These are phyloP conservation scores for Mortierella sp. DNA, from an alignment of 371 early-diverging fungal species.

Conservation along the genomic window DNA sequence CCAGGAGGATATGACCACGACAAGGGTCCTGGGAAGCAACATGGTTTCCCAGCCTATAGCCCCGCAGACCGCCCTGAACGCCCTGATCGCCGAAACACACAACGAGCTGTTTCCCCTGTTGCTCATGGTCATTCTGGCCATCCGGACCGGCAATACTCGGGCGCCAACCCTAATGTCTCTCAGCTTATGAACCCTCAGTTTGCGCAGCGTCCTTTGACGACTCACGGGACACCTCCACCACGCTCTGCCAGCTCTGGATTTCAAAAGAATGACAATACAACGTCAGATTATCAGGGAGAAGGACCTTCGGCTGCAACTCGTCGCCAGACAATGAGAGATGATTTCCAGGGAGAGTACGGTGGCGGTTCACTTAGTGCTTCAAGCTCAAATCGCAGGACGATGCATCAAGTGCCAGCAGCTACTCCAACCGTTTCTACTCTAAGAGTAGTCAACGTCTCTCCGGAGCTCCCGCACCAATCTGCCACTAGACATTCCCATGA, in stretches of 20 bases:
- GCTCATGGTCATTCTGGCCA: slow-evolving; percentile 11
- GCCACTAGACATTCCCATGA: not conserved
- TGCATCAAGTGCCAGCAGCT: slow-evolving; percentile 23
- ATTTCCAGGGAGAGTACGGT: slow-evolving; percentile 47
- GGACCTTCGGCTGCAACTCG: slow-evolving; percentile 33
- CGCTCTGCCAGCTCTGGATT: slow-evolving; percentile 37
- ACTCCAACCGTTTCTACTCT: slow-evolving; percentile 31
- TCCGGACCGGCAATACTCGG: slow-evolving; percentile 22
- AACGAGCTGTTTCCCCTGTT: slow-evolving; percentile 37
- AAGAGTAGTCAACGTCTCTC: slow-evolving; percentile 44
- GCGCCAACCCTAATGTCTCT: slow-evolving; percentile 16
- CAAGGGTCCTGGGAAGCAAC: slow-evolving; percentile 14
- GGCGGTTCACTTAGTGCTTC: slow-evolving; percentile 29
- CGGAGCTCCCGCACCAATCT: slow-evolving; percentile 27
- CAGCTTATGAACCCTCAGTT: slow-evolving; percentile 45
- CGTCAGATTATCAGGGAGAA: slow-evolving; percentile 25
- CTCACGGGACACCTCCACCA: slow-evolving; percentile 37
- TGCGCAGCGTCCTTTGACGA: slow-evolving; percentile 31
- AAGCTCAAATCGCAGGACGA: slow-evolving; percentile 22
- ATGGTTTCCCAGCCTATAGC: no score
- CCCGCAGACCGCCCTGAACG: slow-evolving; percentile 28
- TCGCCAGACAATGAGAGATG: slow-evolving; percentile 46
- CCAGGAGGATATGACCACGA: slow-evolving; percentile 22
- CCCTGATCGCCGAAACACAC: slow-evolving; percentile 45
- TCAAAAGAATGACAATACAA: slow-evolving; percentile 11